Evolutionary conservation across 1,284 basidiomycete species (phyloP).

Genomic region (Agaricales sp.): DNA sequence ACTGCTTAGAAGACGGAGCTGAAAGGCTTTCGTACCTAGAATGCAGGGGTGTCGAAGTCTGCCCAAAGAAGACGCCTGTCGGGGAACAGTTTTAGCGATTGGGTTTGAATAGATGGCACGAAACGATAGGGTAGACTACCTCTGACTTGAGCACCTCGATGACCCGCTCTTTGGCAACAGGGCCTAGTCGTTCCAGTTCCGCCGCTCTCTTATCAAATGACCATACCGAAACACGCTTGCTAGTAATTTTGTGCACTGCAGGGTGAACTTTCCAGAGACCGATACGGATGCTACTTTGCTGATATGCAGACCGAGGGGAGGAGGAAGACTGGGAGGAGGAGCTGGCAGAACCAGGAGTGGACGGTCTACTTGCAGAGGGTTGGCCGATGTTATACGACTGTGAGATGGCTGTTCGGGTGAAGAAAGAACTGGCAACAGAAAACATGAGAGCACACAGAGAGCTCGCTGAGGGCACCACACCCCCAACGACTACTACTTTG

Average conservation of each 20-base stretch:
- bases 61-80: conserved; percentile 77
- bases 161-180: conserved; percentile 56
- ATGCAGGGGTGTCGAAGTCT: conserved; percentile 90
- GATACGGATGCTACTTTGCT: conserved; percentile 56
- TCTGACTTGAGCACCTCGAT: conserved; percentile 83
- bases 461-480: too few species aligned
- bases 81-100: conserved; percentile 8
- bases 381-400: conserved; percentile 70
- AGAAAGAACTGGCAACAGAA: conserved; percentile 86
- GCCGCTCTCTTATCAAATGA: conserved; percentile 72
- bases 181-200: conserved; percentile 62
- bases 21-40: conserved; percentile 43
- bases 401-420: conserved; percentile 77
- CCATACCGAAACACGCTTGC: conserved; percentile 87
- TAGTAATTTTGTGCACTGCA: conserved; percentile 79
- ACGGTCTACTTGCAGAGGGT: conserved; percentile 40
- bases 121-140: conserved; percentile 30
- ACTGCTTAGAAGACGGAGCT: not conserved
- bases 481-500: too few species aligned
- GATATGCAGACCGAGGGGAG: conserved; percentile 30
- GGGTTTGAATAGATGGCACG: conserved; percentile 3
- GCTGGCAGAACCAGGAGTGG: conserved; percentile 48
- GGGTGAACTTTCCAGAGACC: conserved; percentile 83
- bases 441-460: too few species aligned
- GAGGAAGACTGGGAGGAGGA: conserved; percentile 24